Conservation (phyloP, 2,329 filamentous ascomycete species). For the Calycina herbarum region DNA sequence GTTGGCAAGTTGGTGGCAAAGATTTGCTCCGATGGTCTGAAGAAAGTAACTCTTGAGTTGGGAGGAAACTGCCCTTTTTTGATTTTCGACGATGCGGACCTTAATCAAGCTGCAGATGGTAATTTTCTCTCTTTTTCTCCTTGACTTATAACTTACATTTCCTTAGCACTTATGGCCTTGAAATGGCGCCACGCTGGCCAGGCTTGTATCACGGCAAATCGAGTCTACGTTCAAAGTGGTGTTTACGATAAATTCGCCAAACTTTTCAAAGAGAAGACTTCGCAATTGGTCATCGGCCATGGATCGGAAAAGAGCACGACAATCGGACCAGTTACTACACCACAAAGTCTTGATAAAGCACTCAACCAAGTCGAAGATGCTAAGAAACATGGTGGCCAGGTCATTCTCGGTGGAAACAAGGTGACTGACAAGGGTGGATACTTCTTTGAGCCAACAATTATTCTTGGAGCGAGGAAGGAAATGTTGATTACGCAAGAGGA, state of each 20-base stretch:
- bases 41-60: conserved; percentile 64
- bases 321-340: conserved; percentile 60
- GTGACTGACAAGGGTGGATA: conserved; percentile 54
- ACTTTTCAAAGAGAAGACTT: conserved; percentile 52
- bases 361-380: conserved; percentile 64
- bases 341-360: conserved; percentile 56
- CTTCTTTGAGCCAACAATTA: conserved; percentile 69
- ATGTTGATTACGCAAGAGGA: conserved; percentile 62
- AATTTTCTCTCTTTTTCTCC: background rate
- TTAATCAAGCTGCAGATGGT: conserved; percentile 55
- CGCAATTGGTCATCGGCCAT: conserved; percentile 60
- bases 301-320: conserved; percentile 57
- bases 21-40: conserved; percentile 59
- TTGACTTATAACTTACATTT: background rate
- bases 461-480: conserved; percentile 56
- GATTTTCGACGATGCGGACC: conserved; percentile 63
- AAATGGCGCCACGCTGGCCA: conserved; percentile 63
- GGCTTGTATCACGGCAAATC: conserved; percentile 64
- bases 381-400: conserved; percentile 58
- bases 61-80: conserved; percentile 66
- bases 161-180: conserved; percentile 44
- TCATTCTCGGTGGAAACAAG: conserved; percentile 61
- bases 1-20: conserved; percentile 63
- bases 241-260: conserved; percentile 62
- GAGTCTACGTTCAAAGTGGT: conserved; percentile 62